Base-by-base conservation (phyloP, 345 rosid genomes). In the Excoecaria agallocha region DNA sequence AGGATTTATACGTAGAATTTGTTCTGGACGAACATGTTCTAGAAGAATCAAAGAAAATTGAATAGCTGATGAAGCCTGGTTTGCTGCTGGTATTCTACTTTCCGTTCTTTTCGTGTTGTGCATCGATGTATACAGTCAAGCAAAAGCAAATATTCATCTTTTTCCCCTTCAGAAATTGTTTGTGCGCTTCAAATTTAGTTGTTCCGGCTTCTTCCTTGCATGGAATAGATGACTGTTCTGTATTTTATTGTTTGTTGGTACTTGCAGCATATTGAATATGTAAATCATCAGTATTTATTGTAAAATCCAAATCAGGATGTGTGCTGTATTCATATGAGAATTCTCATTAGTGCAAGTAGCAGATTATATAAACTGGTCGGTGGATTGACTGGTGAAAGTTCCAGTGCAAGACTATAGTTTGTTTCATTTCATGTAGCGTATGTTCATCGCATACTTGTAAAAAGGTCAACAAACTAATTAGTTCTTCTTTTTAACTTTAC, bases 1-100 rank as follows among this genome's bases (percentile, higher is more conserved):
- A 95, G 86, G 96, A 95, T 86, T 74, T 95, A 68, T 95, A 95
- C 50, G 88, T 83, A 5, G 99, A 95, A 79, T 93, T 91, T 78
- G 92, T 95, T 56, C 76, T 95, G 43, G 90, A 76, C 22, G 94
- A 85, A 76, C 86, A 86, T 77, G 93, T 95, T 63, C 73, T 95
- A 41, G 88, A 77, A 25, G 94, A 85, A 73, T 85, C 89, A 0
- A 85, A 83, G 86, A 87, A 86, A 79, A 77, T 55, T 13, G 66
- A 82, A 51, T 84, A 80, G 79, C 61, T 30, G 58, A 48, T 24
- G 61, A 70, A 24, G 62, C 39, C 17, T 37, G 61, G 60, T 13
- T 20, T 37, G 16, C 37, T 73, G 45, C 65, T 12, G 9, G 50
- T 66, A 38, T 54, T 46, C 60, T 0, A 52, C 56, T 39, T 38